These are phyloP conservation scores for Globisporangium acanthophoron DNA, from an alignment of 352 stramenopile genomes.

Conservation along the genomic window DNA sequence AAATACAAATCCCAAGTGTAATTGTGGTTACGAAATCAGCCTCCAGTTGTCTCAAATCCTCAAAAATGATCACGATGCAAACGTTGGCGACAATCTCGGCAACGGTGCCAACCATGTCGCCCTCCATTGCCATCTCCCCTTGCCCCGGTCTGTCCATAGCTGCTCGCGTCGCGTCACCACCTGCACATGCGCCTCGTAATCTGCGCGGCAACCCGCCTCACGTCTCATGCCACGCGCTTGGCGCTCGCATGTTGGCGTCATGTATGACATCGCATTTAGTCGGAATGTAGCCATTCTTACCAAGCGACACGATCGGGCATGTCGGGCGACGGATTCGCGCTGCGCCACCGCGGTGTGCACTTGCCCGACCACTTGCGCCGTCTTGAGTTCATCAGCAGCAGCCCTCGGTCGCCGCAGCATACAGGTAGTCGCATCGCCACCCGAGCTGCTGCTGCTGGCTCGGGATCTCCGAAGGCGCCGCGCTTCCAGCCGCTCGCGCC, in stretches of 20 bases:
- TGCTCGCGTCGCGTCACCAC: too few relatives aligned
- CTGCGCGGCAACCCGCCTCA: too few relatives aligned
- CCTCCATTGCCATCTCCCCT: neutral
- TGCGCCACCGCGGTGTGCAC: conserved; percentile 26
- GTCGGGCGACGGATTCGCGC: conserved; percentile 14
- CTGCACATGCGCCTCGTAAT: too few relatives aligned
- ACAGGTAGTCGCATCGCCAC: neutral
- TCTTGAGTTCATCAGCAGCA: conserved; percentile 21
- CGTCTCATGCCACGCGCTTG: too few relatives aligned
- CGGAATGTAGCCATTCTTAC: neutral
- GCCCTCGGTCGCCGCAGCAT: too few relatives aligned
- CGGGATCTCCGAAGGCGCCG: neutral
- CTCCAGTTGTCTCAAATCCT: neutral
- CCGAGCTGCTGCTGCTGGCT: neutral
- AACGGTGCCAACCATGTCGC: neutral
- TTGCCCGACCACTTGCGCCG: conserved; percentile 26
- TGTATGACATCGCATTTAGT: neutral
- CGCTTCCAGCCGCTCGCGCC: conserved; percentile 4
- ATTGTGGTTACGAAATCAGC: neutral
- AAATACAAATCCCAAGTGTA: neutral
- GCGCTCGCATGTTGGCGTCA: too few relatives aligned
- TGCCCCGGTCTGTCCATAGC: too few relatives aligned
- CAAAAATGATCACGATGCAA: neutral
- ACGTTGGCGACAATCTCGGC: neutral
- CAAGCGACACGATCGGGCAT: neutral